Evolutionary conservation across 2,329 filamentous ascomycete species (phyloP).

Genomic region (Fusarium praegraminearum): DNA sequence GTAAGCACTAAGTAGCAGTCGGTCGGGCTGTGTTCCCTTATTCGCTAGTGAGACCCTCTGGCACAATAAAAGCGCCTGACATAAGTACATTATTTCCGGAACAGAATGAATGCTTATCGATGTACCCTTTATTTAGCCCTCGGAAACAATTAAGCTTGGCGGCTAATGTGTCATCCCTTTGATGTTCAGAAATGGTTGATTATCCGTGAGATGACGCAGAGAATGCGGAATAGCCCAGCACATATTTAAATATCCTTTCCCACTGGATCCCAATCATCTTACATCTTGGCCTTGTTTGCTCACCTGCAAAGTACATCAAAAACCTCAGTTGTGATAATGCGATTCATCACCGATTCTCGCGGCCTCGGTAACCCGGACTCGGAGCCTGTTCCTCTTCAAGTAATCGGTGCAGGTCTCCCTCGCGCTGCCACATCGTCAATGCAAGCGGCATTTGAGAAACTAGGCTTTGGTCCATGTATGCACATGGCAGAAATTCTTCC

Average conservation of each 20-base stretch:
- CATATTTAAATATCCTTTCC: neutral
- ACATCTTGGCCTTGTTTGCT: neutral
- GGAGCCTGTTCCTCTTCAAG: constrained; percentile 22
- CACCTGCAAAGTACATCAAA: neutral
- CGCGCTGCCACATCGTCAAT: constrained; percentile 54
- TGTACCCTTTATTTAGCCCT: accelerated
- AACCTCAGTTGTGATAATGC: neutral
- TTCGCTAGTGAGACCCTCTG: neutral
- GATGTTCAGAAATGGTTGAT: neutral
- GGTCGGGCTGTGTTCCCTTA: neutral
- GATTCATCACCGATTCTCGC: constrained; percentile 34
- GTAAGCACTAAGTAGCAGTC: constrained; percentile 10
- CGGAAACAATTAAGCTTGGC: neutral
- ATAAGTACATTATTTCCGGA: neutral
- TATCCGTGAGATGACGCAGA: neutral
- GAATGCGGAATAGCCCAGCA: neutral
- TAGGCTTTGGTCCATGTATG: constrained; percentile 50
- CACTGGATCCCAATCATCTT: accelerated
- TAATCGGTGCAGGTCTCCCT: constrained; percentile 51
- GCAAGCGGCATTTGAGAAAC: constrained; percentile 50
- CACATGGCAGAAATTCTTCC: constrained; percentile 51
- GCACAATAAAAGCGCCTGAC: neutral
- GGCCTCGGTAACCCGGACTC: constrained; percentile 8
- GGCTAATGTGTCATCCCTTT: neutral
- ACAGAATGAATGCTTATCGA: neutral